These are phyloP conservation scores for Rutstroemia sydowiana DNA, from an alignment of 2,329 filamentous ascomycete species.

Conservation along the genomic window DNA sequence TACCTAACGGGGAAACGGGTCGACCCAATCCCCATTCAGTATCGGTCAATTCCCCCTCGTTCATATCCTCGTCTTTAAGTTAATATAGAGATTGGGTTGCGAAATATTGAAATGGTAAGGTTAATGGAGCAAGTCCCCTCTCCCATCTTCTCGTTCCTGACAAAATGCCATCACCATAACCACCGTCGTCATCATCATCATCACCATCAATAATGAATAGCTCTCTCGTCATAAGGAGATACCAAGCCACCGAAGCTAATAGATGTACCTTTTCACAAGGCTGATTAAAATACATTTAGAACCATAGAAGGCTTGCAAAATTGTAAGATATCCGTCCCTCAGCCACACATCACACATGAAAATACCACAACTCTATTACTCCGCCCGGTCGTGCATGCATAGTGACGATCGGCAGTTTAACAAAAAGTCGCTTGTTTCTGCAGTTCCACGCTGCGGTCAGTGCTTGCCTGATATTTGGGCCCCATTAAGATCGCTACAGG, in stretches of 20 bases:
- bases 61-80: too few relatives aligned
- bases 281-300: background rate
- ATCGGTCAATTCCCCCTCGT: too few relatives aligned
- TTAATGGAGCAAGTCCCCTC: too few relatives aligned
- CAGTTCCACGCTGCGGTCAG: conserved; percentile 3
- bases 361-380: too few relatives aligned
- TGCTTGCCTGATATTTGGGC: conserved; percentile 6
- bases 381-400: conserved; percentile 4
- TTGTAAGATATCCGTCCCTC: background rate
- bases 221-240: background rate
- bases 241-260: conserved; percentile 1
- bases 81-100: too few relatives aligned
- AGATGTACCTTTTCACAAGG: background rate
- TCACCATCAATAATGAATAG: background rate
- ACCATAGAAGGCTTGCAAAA: conserved; percentile 6
- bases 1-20: background rate
- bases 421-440: conserved; percentile 1
- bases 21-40: too few relatives aligned
- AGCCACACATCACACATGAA: conserved; percentile 3
- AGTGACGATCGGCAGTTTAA: conserved; percentile 6
- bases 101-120: too few relatives aligned
- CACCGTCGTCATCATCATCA: too few relatives aligned
- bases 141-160: too few relatives aligned
- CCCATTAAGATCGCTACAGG: conserved; percentile 7
- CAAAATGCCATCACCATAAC: too few relatives aligned